These are phyloP conservation scores for Coemansia sp. DNA, from an alignment of 371 early-diverging fungal genomes.

Conservation along the genomic window DNA sequence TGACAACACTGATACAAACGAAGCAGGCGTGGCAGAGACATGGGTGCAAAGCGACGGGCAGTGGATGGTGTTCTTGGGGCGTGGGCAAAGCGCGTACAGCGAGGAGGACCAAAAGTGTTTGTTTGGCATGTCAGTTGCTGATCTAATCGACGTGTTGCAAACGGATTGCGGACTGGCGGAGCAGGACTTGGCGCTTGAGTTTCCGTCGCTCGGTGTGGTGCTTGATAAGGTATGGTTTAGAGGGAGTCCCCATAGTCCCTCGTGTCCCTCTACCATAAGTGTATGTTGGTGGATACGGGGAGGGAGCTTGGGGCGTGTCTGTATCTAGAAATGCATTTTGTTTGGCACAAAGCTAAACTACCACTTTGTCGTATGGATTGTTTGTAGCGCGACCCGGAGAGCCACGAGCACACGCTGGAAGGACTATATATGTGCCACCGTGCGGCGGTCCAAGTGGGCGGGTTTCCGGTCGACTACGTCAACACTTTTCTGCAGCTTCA, in stretches of 20 bases:
- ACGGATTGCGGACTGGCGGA: constrained; percentile 27
- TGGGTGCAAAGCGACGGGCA: constrained; percentile 43
- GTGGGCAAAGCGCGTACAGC: constrained; percentile 24
- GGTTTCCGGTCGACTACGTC: constrained; percentile 31
- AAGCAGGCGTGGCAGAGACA: constrained; percentile 17
- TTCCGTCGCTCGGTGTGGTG: constrained; percentile 35
- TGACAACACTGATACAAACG: not conserved
- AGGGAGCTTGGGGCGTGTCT: constrained; percentile 3
- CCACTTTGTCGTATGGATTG: not conserved
- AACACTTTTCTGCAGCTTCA: constrained; percentile 18
- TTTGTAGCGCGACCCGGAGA: constrained; percentile 45
- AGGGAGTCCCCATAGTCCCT: not conserved
- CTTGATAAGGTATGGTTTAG: constrained; percentile 41
- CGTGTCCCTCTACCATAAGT: not conserved
- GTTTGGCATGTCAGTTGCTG: constrained; percentile 23
- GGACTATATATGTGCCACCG: constrained; percentile 45
- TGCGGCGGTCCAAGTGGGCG: constrained; percentile 32
- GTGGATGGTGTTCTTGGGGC: constrained; percentile 47
- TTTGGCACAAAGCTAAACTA: not conserved
- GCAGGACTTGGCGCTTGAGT: constrained; percentile 41
- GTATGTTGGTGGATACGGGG: not conserved
- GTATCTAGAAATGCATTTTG: not conserved
- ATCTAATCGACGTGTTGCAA: constrained; percentile 38
- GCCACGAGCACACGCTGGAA: constrained; percentile 20
- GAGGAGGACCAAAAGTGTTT: constrained; percentile 22